Base-by-base conservation (phyloP, 2,329 filamentous ascomycete genomes). In the Phaeophleospora eucalypticola region DNA sequence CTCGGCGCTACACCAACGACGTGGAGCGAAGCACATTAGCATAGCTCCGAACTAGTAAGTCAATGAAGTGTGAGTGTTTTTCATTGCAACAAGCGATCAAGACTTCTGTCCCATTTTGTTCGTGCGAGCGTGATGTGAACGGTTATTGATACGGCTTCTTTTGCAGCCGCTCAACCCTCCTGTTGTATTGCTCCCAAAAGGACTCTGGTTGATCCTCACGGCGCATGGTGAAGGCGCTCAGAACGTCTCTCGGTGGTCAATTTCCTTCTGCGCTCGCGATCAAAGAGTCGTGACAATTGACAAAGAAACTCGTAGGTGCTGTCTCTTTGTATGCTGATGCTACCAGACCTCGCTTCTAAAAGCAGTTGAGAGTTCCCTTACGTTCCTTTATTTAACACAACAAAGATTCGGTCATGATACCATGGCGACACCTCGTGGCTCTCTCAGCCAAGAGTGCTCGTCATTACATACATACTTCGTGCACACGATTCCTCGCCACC, bases 1-100 rank as follows among this genome's bases (percentile, higher is more conserved):
- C 24, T 7, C 24, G 12, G 7, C 12, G 24, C 24, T 29, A 12
- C 24, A 29, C 24, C 12, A 12, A 29, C n/a, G 7, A 10, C 6
- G 36, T 20, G 37, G 37, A 39, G 37, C 19, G 18, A 39, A 9
- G 21, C 18, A 39, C 17, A 38, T 21, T 39, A 39, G 37, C 37
- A 21, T 39, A 39, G 37, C 37, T 39, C 37, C 37, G 37, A 39
- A 17, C 19, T 39, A 4, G 37, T 39, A 39, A 39, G 37, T 39
- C 18, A 21, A 39, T 39, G 14, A 39, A 39, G 18, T 4, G 37
- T 39, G 37, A 39, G 37, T 39, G 37, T 21, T 39, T n/a, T 39
- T 39, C 37, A 21, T 39, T 24, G 14, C 18, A 39, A 16, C 8
- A 37, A 18, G n/a, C n/a, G n/a, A n/a, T n/a, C n/a, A n/a, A n/a